Base-by-base conservation (phyloP, 192 early-diverging fungal species). In the Backusella sp. region DNA sequence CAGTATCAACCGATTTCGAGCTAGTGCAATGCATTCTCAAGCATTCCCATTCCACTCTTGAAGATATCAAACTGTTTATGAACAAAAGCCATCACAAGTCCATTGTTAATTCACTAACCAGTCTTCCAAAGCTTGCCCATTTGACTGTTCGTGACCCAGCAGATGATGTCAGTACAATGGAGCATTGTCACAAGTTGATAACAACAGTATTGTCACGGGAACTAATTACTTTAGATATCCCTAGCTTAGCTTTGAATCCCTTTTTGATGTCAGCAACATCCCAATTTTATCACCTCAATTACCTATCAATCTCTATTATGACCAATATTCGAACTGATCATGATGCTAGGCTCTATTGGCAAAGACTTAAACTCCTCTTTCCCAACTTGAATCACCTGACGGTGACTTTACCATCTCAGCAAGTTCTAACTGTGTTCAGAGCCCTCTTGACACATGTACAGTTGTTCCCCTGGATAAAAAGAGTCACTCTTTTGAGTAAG, bases 401-500 rank as follows among this genome's bases (percentile, higher is more conserved):
- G 6, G 23, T 74, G 2, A 66, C 36, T 9, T 19, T 74, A 30
- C 15, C 19, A 21, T 30, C 34, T 41, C 21, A 62, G 30, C 35
- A 67, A n/a, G 4, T 39, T 6, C 7, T 68, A 9, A 19, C 19
- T 8, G 15, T 36, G 1, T 74, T 74, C n/a, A 41, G 41, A 26
- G 23, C 62, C 1, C 30, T 74, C 11, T 42, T 74, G 11, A 26
- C 62, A 14, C 11, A 67, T 46, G 8, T 42, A 6, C 30, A 32
- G 17, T 4, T 39, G 17, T 74, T 74, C 46, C 73, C 73, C 17
- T 74, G 73, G 73, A 36, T 74, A 28, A 65, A 67, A 65, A 66
- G 65, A 21, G 21, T 74, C 11, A 67, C 62, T 32, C 35, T 74
- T 19, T 23, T 35, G 32, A 44, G 65, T 67, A 39, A 17, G 17